phyloP scores from a whole-genome alignment of 1,284 basidiomycete genomes.

The Marasmius fiardii region DNA sequence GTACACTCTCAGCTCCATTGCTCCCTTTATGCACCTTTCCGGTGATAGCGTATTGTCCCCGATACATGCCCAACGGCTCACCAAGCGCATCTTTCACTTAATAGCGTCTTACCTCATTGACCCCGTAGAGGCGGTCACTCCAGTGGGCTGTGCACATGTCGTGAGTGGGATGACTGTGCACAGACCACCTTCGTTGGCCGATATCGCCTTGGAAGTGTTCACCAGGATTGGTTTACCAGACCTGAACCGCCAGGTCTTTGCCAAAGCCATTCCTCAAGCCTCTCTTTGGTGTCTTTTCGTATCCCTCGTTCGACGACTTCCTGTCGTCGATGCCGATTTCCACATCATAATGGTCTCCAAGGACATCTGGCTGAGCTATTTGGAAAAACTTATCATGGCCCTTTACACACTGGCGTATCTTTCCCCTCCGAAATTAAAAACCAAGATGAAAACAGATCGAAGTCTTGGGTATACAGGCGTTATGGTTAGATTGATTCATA shows the following conservation, averaged over 20 bases:
- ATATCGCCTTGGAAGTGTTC: conserved; percentile 82
- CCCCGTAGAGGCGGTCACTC: conserved; percentile 60
- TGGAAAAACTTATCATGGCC: conserved; percentile 77
- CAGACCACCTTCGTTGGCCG: conserved; percentile 61
- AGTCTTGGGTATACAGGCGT: conserved; percentile 58
- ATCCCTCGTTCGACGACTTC: conserved; percentile 78
- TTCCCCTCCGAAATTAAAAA: conserved; percentile 71
- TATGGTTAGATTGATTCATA: conserved; percentile 64
- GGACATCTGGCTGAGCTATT: conserved; percentile 72
- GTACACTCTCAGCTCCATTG: conserved; percentile 69
- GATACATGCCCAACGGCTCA: conserved; percentile 39
- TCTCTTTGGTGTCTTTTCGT: conserved; percentile 66
- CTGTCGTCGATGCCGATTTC: conserved; percentile 77
- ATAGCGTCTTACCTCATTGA: conserved; percentile 78
- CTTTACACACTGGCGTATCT: conserved; percentile 89
- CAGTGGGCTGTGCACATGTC: conserved; percentile 53
- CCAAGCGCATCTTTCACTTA: conserved; percentile 62
- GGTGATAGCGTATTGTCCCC: conserved; percentile 28
- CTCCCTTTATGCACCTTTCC: conserved; percentile 47
- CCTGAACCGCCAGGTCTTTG: conserved; percentile 74
- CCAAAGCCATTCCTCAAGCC: conserved; percentile 51
- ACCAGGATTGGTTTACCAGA: conserved; percentile 77
- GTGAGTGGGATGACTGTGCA: conserved; percentile 38
- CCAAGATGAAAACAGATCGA: conserved; percentile 59
- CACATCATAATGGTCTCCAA: conserved; percentile 49